Evolutionary conservation across 306 rosid species (phyloP).

Genomic region (Spatholobus suberectus): DNA sequence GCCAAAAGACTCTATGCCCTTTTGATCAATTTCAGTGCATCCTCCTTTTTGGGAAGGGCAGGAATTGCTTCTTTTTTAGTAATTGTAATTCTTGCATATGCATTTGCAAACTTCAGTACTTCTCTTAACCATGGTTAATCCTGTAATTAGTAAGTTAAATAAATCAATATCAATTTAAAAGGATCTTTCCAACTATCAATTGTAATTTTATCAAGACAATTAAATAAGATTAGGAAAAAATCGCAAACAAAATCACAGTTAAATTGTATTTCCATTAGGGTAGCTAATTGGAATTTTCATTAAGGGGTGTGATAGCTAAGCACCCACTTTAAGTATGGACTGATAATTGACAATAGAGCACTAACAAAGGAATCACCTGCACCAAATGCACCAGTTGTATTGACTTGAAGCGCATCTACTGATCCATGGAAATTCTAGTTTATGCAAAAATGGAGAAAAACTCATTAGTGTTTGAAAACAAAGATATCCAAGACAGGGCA

Average conservation of each 20-base stretch:
- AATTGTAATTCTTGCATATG: constrained; percentile 93
- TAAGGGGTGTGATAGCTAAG: background rate
- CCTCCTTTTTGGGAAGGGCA: constrained; percentile 76
- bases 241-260: background rate
- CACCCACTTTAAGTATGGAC: constrained; percentile 67
- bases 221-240: too few species aligned
- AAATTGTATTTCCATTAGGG: background rate
- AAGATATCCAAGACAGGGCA: background rate
- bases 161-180: constrained; percentile 7
- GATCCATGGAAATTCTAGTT: constrained; percentile 69
- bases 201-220: too few species aligned
- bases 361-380: constrained; percentile 90
- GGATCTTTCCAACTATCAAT: too few species aligned
- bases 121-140: constrained; percentile 68
- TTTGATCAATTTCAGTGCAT: constrained; percentile 57
- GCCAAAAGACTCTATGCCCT: constrained; percentile 39
- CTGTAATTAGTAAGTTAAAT: constrained; percentile 46
- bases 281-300: too few species aligned
- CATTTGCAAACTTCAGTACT: constrained; percentile 75
- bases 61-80: constrained; percentile 93
- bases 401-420: constrained; percentile 68
- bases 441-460: background rate
- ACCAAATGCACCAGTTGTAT: constrained; percentile 75
- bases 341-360: constrained; percentile 80
- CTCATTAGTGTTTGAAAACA: constrained; percentile 8